Conservation (phyloP, 148 eudicot genomes). For the Linanthus parryae region DNA sequence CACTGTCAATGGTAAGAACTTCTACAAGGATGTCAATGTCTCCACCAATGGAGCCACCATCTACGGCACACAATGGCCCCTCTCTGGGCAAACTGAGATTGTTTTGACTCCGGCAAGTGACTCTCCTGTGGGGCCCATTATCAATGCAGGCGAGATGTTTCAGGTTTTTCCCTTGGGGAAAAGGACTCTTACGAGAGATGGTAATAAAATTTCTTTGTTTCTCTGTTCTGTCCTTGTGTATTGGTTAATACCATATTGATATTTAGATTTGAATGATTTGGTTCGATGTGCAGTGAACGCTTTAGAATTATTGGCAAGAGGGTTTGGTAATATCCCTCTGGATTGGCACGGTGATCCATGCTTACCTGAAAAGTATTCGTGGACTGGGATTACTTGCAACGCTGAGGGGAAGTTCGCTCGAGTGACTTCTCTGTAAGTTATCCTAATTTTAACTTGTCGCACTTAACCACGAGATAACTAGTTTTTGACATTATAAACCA, state of each 20-base stretch:
- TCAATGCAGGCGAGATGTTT: slow-evolving; percentile 79
- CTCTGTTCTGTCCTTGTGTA: background rate
- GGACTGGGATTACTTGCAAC: slow-evolving; percentile 69
- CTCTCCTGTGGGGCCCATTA: slow-evolving; percentile 69
- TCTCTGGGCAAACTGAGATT: slow-evolving; percentile 47
- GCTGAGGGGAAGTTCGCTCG: slow-evolving; percentile 20
- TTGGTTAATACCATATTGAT: background rate
- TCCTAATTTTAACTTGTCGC: too few species aligned
- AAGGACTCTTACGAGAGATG: slow-evolving; percentile 55
- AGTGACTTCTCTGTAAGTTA: slow-evolving; percentile 63
- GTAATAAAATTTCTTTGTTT: slow-evolving; percentile 19
- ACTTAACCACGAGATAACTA: too few species aligned
- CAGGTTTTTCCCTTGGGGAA: slow-evolving; percentile 44
- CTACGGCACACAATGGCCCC: slow-evolving; percentile 59
- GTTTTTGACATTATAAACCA: too few species aligned
- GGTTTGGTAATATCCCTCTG: slow-evolving; percentile 38
- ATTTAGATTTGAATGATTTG: background rate
- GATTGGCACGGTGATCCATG: slow-evolving; percentile 98
- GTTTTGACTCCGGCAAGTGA: slow-evolving; percentile 33
- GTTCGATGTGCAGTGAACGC: slow-evolving; percentile 34
- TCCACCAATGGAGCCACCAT: slow-evolving; percentile 56
- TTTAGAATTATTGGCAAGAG: slow-evolving; percentile 38
- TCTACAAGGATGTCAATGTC: slow-evolving; percentile 47
- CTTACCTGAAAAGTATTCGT: slow-evolving; percentile 50
- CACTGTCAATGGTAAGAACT: slow-evolving; percentile 37